phyloP scores from a whole-genome alignment of 345 rosid species.

The Passiflora organensis region DNA sequence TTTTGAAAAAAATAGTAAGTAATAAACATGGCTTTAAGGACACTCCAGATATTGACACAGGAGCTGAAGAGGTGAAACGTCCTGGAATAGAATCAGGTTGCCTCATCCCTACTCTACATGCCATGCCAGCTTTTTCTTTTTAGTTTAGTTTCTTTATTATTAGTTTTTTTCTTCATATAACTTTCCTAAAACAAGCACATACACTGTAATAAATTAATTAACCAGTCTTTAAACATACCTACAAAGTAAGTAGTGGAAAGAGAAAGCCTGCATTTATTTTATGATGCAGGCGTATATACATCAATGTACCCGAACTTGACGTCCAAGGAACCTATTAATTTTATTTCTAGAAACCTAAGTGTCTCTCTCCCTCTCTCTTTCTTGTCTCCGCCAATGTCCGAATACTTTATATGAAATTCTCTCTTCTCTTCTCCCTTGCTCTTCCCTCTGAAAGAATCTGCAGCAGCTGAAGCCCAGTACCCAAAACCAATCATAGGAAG shows the following conservation, averaged over 20 bases:
- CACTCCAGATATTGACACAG: conserved; percentile 38
- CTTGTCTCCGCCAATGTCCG: background rate
- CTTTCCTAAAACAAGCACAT: background rate
- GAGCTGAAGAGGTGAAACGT: conserved; percentile 17
- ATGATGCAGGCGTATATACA: conserved; percentile 34
- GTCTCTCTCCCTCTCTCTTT: background rate
- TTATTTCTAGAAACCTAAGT: conserved; percentile 1
- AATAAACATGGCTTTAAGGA: conserved; percentile 24
- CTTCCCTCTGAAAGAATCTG: background rate
- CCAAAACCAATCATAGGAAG: background rate
- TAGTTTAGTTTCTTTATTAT: too few species aligned
- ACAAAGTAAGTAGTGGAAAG: background rate
- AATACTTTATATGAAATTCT: conserved; percentile 15
- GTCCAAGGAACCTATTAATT: conserved; percentile 69
- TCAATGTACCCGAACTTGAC: conserved; percentile 53
- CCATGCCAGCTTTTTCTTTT: background rate
- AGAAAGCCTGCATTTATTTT: conserved; percentile 28
- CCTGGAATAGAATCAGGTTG: conserved; percentile 7
- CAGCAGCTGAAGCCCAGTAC: background rate
- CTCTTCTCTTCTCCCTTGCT: conserved; percentile 13
- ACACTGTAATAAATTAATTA: background rate
- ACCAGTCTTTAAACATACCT: background rate
- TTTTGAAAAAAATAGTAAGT: background rate
- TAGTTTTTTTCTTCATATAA: too few species aligned
- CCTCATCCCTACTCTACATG: conserved; percentile 21